Evolutionary conservation across 805 yeast species (phyloP), one percentile per base, ranked within the genome.

Genomic region (Schwanniomyces pseudopolymorphus): DNA sequence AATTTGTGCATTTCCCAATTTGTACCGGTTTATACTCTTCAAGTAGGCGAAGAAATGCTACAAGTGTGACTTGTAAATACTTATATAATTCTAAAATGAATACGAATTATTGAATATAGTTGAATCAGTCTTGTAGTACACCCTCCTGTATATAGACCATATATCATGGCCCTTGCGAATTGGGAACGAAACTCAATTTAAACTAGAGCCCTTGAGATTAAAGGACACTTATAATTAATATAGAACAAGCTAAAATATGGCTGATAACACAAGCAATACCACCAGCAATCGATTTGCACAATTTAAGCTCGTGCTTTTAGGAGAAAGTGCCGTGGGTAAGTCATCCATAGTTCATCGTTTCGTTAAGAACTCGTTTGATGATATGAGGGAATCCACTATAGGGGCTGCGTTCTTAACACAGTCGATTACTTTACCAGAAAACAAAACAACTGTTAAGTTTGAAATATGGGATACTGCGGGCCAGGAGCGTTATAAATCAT

Each of bases 401-500:
- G 94, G 95, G 1, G 95, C 95, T 1, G 95, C 94, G 2, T 87
- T 86, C 62, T 70, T 85, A 43, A 85, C 92, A 1, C 90, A 84
- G 59, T 73, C 83, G 2, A 78, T 85, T 39, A 76, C 78, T 16
- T 59, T 81, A n/a, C 79, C 78, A 44, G 79, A 71, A 28, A 55
- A 60, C 26, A 77, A 80, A 13, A 67, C 72, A 41, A 80, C 82
- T 1, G 78, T 86, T 37, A 85, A 85, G 61, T 75, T 84, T 55
- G 89, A 85, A 58, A 83, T 85, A 43, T 85, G 94, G 96, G 99
- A 92, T 63, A 92, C 99, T 11, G 99, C 99, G 0, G 99, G 99
- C 21, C 99, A 72, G 55, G 77, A 72, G 47, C 56, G 77, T n/a
- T 72, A 72, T 55, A 66, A 69, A 44, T 65, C 72, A 24, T 61